Evolutionary conservation across 345 rosid genomes (phyloP), one percentile per base, ranked within the genome.

Genomic region (Gossypium anomalum): DNA sequence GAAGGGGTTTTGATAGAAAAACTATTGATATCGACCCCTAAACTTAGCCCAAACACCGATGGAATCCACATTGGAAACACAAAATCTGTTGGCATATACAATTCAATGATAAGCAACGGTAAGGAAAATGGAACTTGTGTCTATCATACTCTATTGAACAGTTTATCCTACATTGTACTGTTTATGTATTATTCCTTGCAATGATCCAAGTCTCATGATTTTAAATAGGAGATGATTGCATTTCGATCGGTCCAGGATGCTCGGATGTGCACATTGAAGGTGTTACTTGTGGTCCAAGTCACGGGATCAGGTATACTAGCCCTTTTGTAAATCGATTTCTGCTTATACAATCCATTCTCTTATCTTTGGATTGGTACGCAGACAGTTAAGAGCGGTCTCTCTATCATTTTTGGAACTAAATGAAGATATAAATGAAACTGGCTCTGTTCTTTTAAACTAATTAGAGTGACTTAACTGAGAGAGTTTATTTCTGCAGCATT

Each of bases 41-140:
- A 95, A 77, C 93, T 95, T 0, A 95, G 98, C 83, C 99, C 98
- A 2, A 95, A 95, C 75, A 95, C 99, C 0, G 99, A 95, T 41
- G 99, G 98, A 23, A 92, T 95, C 75, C 99, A 95, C 82, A 60
- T 95, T 0, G 98, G 75, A 69, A 87, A 92, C 87, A 90, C 98
- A 0, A 89, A 86, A 74, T 73, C 87, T 3, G 97, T 95, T 11
- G 93, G 85, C 20, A 95, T 95, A n/a, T 84, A 93, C 87, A 78
- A 91, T 69, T 82, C 94, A 58, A 63, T 81, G 87, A 88, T 95
- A 29, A 83, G 89, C 85, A 95, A 95, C 23, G 99, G 99, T 94
- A 88, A n/a, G 29, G 15, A 1, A 9, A 49, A 62, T 16, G n/a
- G 16, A 48, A 34, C 19, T 9, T 14, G 49, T 43, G 67, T 20